Conservation (phyloP, 1,284 basidiomycete genomes). For the Irpex sp. region DNA sequence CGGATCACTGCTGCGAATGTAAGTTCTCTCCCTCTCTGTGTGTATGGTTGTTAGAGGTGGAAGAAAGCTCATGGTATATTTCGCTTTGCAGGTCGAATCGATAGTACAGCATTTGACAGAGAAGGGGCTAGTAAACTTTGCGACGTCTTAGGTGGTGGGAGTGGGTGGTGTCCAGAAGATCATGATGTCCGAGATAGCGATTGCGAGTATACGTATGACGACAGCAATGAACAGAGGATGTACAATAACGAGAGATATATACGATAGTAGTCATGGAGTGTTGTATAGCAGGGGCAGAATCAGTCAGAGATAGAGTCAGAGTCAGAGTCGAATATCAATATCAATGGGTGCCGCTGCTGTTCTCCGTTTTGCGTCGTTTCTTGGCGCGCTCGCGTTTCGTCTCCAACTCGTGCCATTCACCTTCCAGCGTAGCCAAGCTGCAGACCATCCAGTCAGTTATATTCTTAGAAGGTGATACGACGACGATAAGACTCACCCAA, state of each 20-base stretch:
- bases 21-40: conserved; percentile 20
- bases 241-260: neutral
- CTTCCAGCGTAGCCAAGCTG: conserved; percentile 74
- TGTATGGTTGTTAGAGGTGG: neutral
- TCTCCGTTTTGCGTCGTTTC: conserved; percentile 58
- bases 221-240: neutral
- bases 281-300: too few species aligned
- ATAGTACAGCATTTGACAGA: conserved; percentile 76
- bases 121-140: conserved; percentile 55
- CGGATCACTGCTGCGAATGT: conserved; percentile 83
- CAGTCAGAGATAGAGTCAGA: too few species aligned
- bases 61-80: neutral
- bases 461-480: neutral
- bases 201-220: conserved; percentile 2
- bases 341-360: conserved; percentile 14
- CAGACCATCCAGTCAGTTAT: conserved; percentile 16
- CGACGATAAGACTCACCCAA: conserved; percentile 57
- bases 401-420: conserved; percentile 95
- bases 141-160: conserved; percentile 20
- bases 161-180: conserved; percentile 16
- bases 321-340: neutral
- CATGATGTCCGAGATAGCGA: neutral
- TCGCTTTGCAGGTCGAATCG: conserved; percentile 59
- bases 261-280: neutral
- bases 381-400: conserved; percentile 82